Evolutionary conservation across 306 rosid species (phyloP).

Genomic region (Citrullus colocynthis): DNA sequence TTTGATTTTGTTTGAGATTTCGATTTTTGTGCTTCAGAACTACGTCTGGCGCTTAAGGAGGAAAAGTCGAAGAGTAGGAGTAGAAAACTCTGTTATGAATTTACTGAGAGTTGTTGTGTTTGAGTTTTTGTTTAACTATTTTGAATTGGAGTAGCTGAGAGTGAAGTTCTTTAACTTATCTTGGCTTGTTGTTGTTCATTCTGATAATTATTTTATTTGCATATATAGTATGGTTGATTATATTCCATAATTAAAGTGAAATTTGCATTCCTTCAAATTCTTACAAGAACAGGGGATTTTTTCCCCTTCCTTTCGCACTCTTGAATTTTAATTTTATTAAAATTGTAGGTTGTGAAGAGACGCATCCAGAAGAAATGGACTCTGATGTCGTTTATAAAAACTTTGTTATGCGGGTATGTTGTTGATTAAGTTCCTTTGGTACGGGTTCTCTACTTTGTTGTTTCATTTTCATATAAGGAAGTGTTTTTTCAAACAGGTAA

Average conservation of each 20-base stretch:
- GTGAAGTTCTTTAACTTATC: background rate
- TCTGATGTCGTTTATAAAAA: slow-evolving; percentile 56
- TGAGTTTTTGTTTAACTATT: background rate
- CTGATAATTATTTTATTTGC: background rate
- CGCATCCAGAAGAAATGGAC: slow-evolving; percentile 72
- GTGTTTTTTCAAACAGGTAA: slow-evolving; percentile 40
- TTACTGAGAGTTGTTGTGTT: background rate
- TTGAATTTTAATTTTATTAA: background rate
- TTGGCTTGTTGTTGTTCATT: background rate
- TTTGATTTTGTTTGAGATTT: background rate
- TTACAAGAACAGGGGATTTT: background rate
- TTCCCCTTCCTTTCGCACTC: background rate
- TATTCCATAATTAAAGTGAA: background rate
- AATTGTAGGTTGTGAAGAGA: slow-evolving; percentile 69
- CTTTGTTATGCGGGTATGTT: slow-evolving; percentile 77
- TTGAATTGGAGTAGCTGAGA: background rate
- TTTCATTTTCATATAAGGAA: background rate
- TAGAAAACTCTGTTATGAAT: background rate
- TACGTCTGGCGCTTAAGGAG: background rate
- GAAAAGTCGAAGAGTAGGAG: background rate
- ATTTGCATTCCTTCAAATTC: background rate
- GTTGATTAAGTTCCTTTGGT: slow-evolving; percentile 6
- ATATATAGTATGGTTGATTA: background rate
- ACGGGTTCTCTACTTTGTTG: background rate
- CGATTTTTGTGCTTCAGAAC: background rate